phyloP scores from a whole-genome alignment of 2,329 filamentous ascomycete genomes.

The Metarhizium rileyi region DNA sequence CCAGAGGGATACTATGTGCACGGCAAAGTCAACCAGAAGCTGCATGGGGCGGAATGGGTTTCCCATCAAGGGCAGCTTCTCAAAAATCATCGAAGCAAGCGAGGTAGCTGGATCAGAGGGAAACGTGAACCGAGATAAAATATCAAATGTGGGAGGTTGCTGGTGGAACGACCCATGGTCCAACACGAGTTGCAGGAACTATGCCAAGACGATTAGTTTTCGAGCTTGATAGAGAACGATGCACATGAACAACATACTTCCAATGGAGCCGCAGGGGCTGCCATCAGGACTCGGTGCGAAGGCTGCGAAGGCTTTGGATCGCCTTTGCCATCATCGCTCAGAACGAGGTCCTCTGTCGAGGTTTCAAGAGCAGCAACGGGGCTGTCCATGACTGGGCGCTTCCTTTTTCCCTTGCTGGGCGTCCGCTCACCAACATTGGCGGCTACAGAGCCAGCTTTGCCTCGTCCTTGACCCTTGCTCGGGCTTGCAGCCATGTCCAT shows the following conservation, averaged over 20 bases:
- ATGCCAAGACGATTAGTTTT: background rate
- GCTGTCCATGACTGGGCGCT: conserved; percentile 55
- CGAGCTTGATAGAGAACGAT: background rate
- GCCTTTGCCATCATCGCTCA: conserved; percentile 19
- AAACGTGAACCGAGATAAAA: conserved; percentile 53
- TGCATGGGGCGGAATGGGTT: conserved; percentile 37
- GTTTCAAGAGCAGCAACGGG: conserved; percentile 53
- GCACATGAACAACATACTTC: conserved; percentile 27
- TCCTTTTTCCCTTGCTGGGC: conserved; percentile 62
- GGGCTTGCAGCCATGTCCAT: conserved; percentile 46
- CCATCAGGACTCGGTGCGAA: conserved; percentile 9
- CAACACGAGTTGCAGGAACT: conserved; percentile 55
- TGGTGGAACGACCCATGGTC: conserved; percentile 48
- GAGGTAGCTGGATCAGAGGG: conserved; percentile 48
- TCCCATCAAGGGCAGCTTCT: conserved; percentile 52
- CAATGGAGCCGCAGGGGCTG: conserved; percentile 25
- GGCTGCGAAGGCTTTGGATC: conserved; percentile 11
- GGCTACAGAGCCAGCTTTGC: conserved; percentile 32
- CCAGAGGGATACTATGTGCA: conserved; percentile 59
- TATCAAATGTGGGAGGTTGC: conserved; percentile 56
- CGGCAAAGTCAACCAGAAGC: conserved; percentile 55
- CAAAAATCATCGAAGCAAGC: conserved; percentile 58
- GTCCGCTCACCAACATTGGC: conserved; percentile 40
- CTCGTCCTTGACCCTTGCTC: conserved; percentile 36
- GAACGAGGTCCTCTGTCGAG: conserved; percentile 31